Evolutionary conservation across 108 stramenopile genomes (phyloP), one percentile per base, ranked within the genome.

Genomic region (Discostella stelligeroides): DNA sequence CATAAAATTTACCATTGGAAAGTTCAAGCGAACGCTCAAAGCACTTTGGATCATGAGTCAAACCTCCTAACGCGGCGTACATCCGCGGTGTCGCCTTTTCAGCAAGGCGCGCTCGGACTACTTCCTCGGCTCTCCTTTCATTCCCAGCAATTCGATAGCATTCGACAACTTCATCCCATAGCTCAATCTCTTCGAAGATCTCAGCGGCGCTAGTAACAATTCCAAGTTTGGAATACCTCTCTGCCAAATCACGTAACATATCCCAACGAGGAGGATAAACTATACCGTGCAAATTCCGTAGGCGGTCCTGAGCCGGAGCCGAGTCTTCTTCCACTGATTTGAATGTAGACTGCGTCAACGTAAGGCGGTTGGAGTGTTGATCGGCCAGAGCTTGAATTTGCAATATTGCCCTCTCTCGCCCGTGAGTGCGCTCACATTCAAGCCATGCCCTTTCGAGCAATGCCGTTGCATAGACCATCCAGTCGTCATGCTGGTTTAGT

Each of bases 111-210:
- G 90, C 86, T n/a, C 88, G 77, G 0, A 98, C 93, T 24, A 98
- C 83, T 60, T 86, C 83, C 73, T 95, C 87, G 12, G 98, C 98
- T 48, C 84, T 87, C 15, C 68, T 82, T n/a, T 83, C 84, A 67
- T 90, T 91, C 63, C 97, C 95, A 57, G 97, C 84, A 34, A 88
- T 79, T 39, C 81, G 75, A 70, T 97, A 96, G 65, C 98, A 99
- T 54, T 97, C 97, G 7, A 97, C 97, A 7, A 96, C 97, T 70
- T 99, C 98, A 73, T 98, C 97, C 98, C 98, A 99, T 38, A 97
- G 78, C 41, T 95, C 96, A 42, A 99, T 86, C 57, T 98, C 95
- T 43, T 92, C 91, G 66, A 89, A 99, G 15, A 96, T 70, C 62
- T 94, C 95, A 17, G 96, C 92, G 18, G 98, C 98, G 65, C 88